Base-by-base conservation (phyloP, 306 rosid genomes). In the Glycine tomentella region DNA sequence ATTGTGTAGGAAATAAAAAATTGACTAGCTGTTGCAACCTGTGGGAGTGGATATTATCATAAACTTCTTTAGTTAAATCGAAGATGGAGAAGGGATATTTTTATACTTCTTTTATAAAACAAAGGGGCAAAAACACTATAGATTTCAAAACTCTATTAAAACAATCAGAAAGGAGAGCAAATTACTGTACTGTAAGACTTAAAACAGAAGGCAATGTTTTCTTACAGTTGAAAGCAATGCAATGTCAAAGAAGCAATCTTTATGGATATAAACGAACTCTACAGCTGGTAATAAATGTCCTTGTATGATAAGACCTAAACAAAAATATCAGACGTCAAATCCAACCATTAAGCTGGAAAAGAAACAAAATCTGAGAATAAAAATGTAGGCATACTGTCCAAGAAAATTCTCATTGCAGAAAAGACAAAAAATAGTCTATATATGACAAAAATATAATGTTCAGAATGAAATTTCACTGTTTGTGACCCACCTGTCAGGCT, bases 21-120 rank as follows among this genome's bases (percentile, higher is more conserved):
- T 73, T 73, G 77, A 55, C 77, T 55, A 55, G 65, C 77, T 73
- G 77, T 73, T 55, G 77, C 77, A 38, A 73, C 77, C 77, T 73
- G 77, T 55, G 52, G 52, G 55, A 73, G 62, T 55, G 2, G 17
- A 55, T 55, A 16, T 25, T 55, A 38, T 55, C 15, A 16, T 15
- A 38, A 53, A 72, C 10, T 36, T 72, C 51, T 72, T 38, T 12
- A 16, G 77, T 72, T 10, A 36, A 15, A 73, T 38, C 40, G 77
- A 55, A 55, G 66, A 73, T 55, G 65, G 33, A 55, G 64, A 15
- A 11, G 66, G 17, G 7, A 9, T 9, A 17, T 55, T 55, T 55
- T 53, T n/a, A 53, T 16, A 45, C 9, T 72, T 53, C 50, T 7
- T 9, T 49, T 50, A 50, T 13, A 13, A 14, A 71, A 53, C 1